A percentile compares a stretch with the other conserved stretches of the same genome.
Conservation (phyloP, 257 asterid species). For the Coffea canephora region DNA sequence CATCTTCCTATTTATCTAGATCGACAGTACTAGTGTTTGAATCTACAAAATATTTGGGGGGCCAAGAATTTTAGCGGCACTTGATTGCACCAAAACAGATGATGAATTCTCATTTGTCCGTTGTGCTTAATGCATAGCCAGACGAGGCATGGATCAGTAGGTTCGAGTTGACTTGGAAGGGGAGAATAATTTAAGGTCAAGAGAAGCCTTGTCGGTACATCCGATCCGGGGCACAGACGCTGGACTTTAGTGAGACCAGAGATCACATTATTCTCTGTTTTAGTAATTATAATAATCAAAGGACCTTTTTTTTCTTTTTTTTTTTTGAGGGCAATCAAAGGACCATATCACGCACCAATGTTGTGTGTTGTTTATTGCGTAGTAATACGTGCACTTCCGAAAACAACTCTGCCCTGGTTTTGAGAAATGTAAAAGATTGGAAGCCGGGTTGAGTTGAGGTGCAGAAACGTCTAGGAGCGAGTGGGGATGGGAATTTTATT, state of each 20-base stretch:
- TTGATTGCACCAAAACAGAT: neutral
- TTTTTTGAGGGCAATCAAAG: too few relatives aligned
- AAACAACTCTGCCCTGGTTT: neutral
- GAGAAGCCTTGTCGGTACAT: too few relatives aligned
- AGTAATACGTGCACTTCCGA: too few relatives aligned
- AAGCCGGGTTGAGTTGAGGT: neutral
- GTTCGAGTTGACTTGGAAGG: conserved; percentile 22
- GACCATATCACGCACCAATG: neutral
- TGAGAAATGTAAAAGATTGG: neutral
- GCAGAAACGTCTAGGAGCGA: too few relatives aligned
- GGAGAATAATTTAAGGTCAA: too few relatives aligned
- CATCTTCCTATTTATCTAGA: neutral
- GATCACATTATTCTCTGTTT: too few relatives aligned
- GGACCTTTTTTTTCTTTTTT: too few relatives aligned
- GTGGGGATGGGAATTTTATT: too few relatives aligned
- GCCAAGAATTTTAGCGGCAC: neutral
- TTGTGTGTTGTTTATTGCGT: too few relatives aligned
- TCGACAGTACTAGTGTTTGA: neutral
- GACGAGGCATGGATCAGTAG: conserved; percentile 10
- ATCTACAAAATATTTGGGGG: neutral
- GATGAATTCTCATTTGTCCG: neutral
- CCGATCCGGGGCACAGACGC: too few relatives aligned
- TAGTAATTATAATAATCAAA: too few relatives aligned
- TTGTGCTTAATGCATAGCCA: neutral
- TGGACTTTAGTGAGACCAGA: too few relatives aligned